Percentiles rank a stretch among this genome's conserved stretches.
Conservation (phyloP, 345 rosid species). For the Erodium maritimum region DNA sequence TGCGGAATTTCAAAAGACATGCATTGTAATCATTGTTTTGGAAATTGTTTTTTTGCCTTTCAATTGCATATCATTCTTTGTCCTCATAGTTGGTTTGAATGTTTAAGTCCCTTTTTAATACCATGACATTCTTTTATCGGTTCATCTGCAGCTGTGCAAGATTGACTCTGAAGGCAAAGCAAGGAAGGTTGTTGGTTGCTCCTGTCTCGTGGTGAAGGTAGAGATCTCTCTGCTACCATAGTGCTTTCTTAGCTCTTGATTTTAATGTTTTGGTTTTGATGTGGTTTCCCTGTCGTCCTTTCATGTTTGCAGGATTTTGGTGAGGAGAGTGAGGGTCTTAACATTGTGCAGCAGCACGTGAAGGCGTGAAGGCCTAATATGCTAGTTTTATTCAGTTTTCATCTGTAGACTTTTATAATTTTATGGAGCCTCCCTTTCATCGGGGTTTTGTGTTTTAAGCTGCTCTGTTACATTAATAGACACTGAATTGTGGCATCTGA, state of each 20-base stretch:
- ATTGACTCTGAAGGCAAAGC: constrained; percentile 84
- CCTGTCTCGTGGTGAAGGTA: constrained; percentile 84
- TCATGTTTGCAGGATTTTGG: constrained; percentile 40
- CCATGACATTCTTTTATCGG: not conserved
- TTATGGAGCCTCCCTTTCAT: no score
- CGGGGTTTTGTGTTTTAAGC: no score
- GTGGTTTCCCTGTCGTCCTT: not conserved
- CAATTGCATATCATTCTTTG: no score
- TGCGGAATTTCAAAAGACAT: no score
- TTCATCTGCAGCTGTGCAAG: constrained; percentile 52
- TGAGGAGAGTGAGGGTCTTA: constrained; percentile 45
- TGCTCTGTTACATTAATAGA: no score
- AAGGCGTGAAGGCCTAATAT: constrained; percentile 9
- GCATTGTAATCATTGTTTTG: no score
- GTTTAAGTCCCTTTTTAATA: no score
- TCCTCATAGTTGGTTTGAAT: no score
- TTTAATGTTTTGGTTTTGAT: not conserved
- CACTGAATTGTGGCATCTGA: no score
- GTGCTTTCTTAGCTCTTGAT: not conserved
- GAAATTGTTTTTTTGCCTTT: no score
- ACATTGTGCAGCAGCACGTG: constrained; percentile 36
- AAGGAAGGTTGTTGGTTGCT: constrained; percentile 81
- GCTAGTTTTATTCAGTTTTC: no score
- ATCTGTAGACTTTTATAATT: no score
- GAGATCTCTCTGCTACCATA: not conserved